phyloP scores from a whole-genome alignment of 129 eudicot species.

The Flaveria brownii region DNA sequence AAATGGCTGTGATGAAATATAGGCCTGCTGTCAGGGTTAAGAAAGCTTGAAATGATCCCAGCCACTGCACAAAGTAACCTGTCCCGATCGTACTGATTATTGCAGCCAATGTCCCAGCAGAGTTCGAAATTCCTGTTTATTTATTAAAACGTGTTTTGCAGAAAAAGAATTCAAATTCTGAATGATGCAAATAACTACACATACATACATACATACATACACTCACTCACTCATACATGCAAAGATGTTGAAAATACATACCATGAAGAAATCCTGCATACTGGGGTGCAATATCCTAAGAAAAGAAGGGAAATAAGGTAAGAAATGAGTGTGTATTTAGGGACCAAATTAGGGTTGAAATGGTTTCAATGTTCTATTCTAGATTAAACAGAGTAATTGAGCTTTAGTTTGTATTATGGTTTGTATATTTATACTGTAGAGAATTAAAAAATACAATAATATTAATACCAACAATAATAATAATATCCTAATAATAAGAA shows the following conservation, averaged over 20 bases:
- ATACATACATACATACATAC: neutral
- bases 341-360: neutral
- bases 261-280: constrained; percentile 94
- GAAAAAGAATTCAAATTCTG: neutral
- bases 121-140: constrained; percentile 79
- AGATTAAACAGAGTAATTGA: no score
- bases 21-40: constrained; percentile 77
- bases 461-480: neutral
- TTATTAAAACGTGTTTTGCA: neutral
- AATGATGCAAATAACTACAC: neutral
- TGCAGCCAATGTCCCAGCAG: constrained; percentile 92
- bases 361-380: no score
- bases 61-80: constrained; percentile 92
- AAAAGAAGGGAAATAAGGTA: constrained; percentile 4
- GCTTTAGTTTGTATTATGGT: no score
- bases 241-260: constrained; percentile 34
- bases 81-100: constrained; percentile 88
- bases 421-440: no score
- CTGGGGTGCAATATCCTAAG: constrained; percentile 93
- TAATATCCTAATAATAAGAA: neutral
- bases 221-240: neutral
- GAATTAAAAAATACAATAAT: neutral
- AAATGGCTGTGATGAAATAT: constrained; percentile 70
- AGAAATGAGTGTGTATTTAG: neutral
- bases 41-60: constrained; percentile 94